Evolutionary conservation across 306 rosid species (phyloP), one percentile per base, ranked within the genome.

Genomic region (Rubus parviflorus): DNA sequence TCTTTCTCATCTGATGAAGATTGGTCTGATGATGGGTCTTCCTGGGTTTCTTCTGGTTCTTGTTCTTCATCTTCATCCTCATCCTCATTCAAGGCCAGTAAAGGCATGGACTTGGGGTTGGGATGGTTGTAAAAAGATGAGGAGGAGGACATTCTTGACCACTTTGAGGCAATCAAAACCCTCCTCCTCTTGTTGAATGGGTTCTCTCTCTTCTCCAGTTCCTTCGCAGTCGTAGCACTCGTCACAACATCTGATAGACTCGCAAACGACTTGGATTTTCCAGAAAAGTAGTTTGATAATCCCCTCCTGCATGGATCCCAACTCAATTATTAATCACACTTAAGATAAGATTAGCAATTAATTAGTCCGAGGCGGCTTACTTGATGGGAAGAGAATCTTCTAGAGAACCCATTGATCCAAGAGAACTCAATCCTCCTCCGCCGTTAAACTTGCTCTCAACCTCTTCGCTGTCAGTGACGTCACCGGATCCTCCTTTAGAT

Each of bases 351-450:
- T n/a, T n/a, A n/a, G 1, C 17, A 48, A 19, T 62, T 16, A 17
- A 64, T 43, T 20, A 62, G 11, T 20, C 35, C 35, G 35, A 1
- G 35, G 1, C 1, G 17, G 22, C 81, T 83, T 78, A 95, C 98
- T 95, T 95, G 82, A 90, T 88, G 66, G 98, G 98, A 56, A 95
- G 98, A 84, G 97, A 84, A 35, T 92, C 96, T 35, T 95, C 98
- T 15, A 92, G 53, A 0, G 89, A 81, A 72, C 77, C 87, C 47
- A 94, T 61, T 69, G 92, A 84, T 30, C 79, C 83, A 47, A 94
- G 47, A 52, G 85, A 75, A 12, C 58, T 41, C 43, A 75, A 43
- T 14, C 68, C 45, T 41, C 51, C 88, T 30, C 85, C 77, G 23
- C 85, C 58, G 48, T 71, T 82, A 40, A 86, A 81, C 84, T 84